A percentile compares a stretch with the other conserved stretches of the same genome.
Evolutionary conservation across 805 yeast species (phyloP).

Genomic region (Cyberlindnera mississippiensis): DNA sequence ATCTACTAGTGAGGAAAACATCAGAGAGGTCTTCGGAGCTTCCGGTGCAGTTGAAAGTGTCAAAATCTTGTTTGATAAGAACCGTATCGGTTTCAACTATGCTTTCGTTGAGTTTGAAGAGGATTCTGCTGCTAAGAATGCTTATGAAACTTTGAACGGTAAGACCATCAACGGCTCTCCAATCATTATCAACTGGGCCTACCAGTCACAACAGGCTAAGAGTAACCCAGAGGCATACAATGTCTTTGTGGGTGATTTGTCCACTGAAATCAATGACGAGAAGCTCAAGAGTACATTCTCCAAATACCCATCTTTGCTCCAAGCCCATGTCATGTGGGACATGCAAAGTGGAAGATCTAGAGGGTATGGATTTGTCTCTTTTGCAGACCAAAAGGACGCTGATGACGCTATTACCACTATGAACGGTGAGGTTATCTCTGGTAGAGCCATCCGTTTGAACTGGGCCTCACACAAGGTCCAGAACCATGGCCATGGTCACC

Average conservation of each 20-base stretch:
- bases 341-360: slow-evolving; percentile 90
- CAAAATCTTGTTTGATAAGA: slow-evolving; percentile 74
- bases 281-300: slow-evolving; percentile 53
- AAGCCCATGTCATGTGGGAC: slow-evolving; percentile 97
- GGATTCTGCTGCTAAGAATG: slow-evolving; percentile 56
- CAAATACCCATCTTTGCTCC: slow-evolving; percentile 56
- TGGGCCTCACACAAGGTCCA: slow-evolving; percentile 79
- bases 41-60: slow-evolving; percentile 60
- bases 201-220: slow-evolving; percentile 68
- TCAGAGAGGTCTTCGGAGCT: slow-evolving; percentile 56
- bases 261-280: slow-evolving; percentile 80
- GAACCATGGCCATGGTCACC: slow-evolving; percentile 20
- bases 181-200: slow-evolving; percentile 77
- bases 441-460: slow-evolving; percentile 76
- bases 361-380: slow-evolving; percentile 89
- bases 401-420: slow-evolving; percentile 65
- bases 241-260: slow-evolving; percentile 82
- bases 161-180: slow-evolving; percentile 48
- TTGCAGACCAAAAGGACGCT: slow-evolving; percentile 62
- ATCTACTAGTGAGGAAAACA: slow-evolving; percentile 56
- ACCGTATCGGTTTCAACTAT: slow-evolving; percentile 67
- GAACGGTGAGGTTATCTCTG: slow-evolving; percentile 71
- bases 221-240: slow-evolving; percentile 53
- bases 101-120: slow-evolving; percentile 76
- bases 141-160: slow-evolving; percentile 55